Percentiles rank a stretch among this genome's conserved stretches.
Evolutionary conservation across 1,284 basidiomycete species (phyloP).

Genomic region (Moesziomyces globuligerus): DNA sequence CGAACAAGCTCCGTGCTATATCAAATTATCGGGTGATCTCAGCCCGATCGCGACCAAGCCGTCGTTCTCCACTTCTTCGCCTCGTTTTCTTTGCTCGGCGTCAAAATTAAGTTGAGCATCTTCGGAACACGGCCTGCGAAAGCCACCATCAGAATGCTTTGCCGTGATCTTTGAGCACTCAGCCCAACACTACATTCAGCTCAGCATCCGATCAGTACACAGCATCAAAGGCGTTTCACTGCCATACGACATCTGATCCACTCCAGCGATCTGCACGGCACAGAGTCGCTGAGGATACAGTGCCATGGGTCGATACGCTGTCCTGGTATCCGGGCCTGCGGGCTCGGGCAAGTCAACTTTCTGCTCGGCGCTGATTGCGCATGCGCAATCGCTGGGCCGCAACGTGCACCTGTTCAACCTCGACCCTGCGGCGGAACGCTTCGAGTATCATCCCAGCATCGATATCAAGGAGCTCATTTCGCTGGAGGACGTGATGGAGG

Average conservation of each 20-base stretch:
- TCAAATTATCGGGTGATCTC: not conserved
- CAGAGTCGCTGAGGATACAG: no score
- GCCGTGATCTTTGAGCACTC: not conserved
- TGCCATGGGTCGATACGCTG: slow-evolving; percentile 57
- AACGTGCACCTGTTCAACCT: slow-evolving; percentile 94
- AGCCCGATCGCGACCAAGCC: not conserved
- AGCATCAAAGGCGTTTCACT: no score
- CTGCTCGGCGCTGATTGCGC: slow-evolving; percentile 86
- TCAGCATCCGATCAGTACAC: no score
- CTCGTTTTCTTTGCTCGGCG: slow-evolving; percentile 1
- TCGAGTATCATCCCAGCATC: slow-evolving; percentile 91
- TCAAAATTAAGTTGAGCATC: not conserved
- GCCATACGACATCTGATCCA: no score
- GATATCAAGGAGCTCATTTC: slow-evolving; percentile 95
- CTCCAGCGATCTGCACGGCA: no score
- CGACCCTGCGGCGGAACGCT: slow-evolving; percentile 93
- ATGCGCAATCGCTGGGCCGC: slow-evolving; percentile 84
- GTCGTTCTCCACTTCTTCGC: slow-evolving; percentile 4
- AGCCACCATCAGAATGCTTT: not conserved
- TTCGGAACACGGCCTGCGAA: not conserved
- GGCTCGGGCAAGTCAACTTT: slow-evolving; percentile 99
- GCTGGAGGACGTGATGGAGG: slow-evolving; percentile 94
- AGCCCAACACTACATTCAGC: not conserved
- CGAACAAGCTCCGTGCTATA: slow-evolving; percentile 18
- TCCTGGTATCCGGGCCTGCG: slow-evolving; percentile 78